Evolutionary conservation across 495 filamentous ascomycete genomes (phyloP), one percentile per base, ranked within the genome.

Genomic region (Penicillium tannophilum): DNA sequence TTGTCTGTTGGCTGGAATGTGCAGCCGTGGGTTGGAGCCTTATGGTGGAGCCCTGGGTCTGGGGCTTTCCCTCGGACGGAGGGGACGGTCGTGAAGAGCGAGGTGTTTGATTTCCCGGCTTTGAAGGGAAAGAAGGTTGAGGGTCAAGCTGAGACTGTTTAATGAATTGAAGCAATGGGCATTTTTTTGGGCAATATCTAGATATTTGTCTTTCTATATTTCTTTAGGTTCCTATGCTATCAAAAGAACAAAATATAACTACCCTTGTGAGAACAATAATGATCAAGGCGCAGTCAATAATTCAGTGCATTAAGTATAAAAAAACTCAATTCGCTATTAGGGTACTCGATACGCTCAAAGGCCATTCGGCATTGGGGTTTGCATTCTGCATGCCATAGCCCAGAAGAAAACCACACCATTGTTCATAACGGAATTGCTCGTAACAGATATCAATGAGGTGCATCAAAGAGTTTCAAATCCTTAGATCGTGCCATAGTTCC

Each of bases 1-100:
- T 76, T 98, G 49, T 81, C 82, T 54, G 80, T 97, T 42, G 86
- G 91, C 56, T 98, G 93, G 87, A 97, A 97, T 80, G 90, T 97
- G 59, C 94, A 98, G 83, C 94, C 94, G 35, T 97, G 93, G 91
- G 91, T 98, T 20, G 94, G 94, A 20, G 77, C 88, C 23, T 72
- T 98, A 76, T 86, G 86, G 28, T 97, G 93, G 93, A 84, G 84
- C 70, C 68, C 71, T 63, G 66, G 68, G 19, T 67, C 84, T 67
- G 74, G 80, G 70, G 68, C 76, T 58, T 69, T 69, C 80, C 87
- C 67, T 63, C 80, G 67, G 83, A 91, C 59, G 56, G 75, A 47
- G 86, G 91, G 92, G 72, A 84, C 71, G 71, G 78, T 63, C 63
- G 88, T 88, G 24, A 64, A 76, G 60, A 91, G 86, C 71, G 81